Base-by-base conservation (phyloP, 768 basidiomycete species). In the Dioszegia hungarica region DNA sequence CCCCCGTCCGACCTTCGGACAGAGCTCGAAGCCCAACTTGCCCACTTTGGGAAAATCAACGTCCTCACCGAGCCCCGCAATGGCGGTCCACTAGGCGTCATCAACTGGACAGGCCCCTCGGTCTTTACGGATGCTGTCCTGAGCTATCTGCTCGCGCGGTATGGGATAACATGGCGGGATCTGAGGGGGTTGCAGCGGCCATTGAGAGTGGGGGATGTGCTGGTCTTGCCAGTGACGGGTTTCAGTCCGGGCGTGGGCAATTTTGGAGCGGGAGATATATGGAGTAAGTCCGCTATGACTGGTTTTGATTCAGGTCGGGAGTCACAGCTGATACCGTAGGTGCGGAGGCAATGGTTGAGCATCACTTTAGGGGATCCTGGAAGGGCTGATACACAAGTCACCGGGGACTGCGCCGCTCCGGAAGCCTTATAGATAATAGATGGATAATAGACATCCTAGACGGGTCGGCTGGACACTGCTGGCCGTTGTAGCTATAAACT, bases 61-160 rank as follows among this genome's bases (percentile, higher is more conserved):
- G 64, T 75, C 10, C 38, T 71, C 44, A 55, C 54, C 19, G 73
- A 73, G 34, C 66, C 72, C 1, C 63, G 59, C 14, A 60, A 59
- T 12, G 76, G 75, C 0, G 74, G 72, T 14, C 68, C 70, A 14
- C 59, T 73, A n/a, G 73, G 76, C 5, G 75, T 80, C 4, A 78
- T 80, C 73, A 75, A 74, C 45, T 76, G 77, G 74, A 80, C 79
- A 0, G 80, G 80, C 34, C 77, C 77, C 22, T 78, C 66, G 2
- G 64, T 73, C 6, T 74, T 70, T 68, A 78, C 78, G 15, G 78
- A 79, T 60, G 60, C 76, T 1, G 77, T 78, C 4, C 55, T 78
- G 51, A 65, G 68, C 33, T 75, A 79, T 62, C 61, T 79, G 0
- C 38, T 60, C 10, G 69, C 74, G 17, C 66, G 70, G 54, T 77